Percentiles rank a stretch among this genome's conserved stretches.
These are phyloP conservation scores for Podaxis carcinomalis DNA, from an alignment of 768 basidiomycete species.

Conservation along the genomic window DNA sequence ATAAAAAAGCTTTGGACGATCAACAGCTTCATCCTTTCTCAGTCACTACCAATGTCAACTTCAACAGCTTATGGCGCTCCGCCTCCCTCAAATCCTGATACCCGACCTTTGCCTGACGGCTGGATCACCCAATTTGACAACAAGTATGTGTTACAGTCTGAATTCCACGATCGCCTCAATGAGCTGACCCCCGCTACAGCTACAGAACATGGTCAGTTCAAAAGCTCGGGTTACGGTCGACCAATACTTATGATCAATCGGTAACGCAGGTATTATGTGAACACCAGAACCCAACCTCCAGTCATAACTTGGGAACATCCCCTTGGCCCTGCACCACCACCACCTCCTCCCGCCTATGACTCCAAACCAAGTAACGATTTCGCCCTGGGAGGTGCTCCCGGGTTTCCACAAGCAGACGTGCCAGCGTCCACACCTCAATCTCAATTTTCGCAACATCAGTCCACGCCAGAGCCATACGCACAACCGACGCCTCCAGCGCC, in stretches of 20 bases:
- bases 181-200: conserved; percentile 16
- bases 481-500: conserved; percentile 18
- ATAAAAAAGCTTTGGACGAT: neutral
- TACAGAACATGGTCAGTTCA: conserved; percentile 60
- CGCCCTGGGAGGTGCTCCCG: neutral
- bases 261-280: conserved; percentile 68
- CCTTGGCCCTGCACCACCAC: conserved; percentile 42
- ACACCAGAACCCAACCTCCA: conserved; percentile 58
- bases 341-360: conserved; percentile 29
- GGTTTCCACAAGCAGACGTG: conserved; percentile 15
- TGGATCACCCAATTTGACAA: conserved; percentile 67
- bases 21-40: conserved; percentile 5
- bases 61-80: conserved; percentile 38
- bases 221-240: neutral
- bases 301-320: conserved; percentile 71
- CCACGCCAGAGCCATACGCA: neutral
- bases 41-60: conserved; percentile 11
- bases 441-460: neutral
- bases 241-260: neutral
- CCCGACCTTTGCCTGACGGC: conserved; percentile 57
- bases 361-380: neutral
- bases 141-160: conserved; percentile 45
- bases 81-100: conserved; percentile 50
- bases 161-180: conserved; percentile 16
- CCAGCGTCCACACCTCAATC: conserved; percentile 10